Evolutionary conservation across 768 basidiomycete genomes (phyloP), one percentile per base, ranked within the genome.

Genomic region (Baorangia bicolor): DNA sequence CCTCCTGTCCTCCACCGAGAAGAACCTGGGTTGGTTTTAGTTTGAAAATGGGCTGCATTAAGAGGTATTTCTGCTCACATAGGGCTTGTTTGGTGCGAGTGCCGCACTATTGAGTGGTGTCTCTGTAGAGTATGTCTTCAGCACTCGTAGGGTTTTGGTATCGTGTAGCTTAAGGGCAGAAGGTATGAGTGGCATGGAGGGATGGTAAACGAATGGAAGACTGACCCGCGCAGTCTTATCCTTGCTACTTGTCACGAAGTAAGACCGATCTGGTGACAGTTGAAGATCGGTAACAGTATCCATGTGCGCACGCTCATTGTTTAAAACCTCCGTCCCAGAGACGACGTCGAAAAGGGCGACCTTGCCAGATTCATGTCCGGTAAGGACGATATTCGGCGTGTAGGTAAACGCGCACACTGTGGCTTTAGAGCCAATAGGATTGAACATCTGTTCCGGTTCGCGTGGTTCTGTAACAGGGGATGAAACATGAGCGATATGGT

Each of bases 361-460:
- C 69, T 96, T 98, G 18, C 97, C 97, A 40, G 92, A 93, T 75
- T 98, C 95, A 74, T 99, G 97, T 6, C 94, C 96, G 3, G 94
- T 96, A 56, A 98, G 77, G 71, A 99, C 87, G 59, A 88, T 72
- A 38, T 87, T 82, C 23, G 88, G 86, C 13, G 81, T 78, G 48
- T 87, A 82, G 5, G 92, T 89, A 73, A 97, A 98, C 5, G 92
- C 87, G 69, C 93, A 95, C 38, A 98, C 94, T 2, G 93, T 98
- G n/a, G 94, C 92, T 75, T 98, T 98, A 56, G 92, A 92, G 27
- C 94, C 95, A 56, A 92, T 78, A 13, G 94, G 91, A 71, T 89
- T 81, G 80, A 97, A 95, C 73, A 90, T 82, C 64, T 84, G 77
- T 16, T 78, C 64, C 0, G 94, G 93, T 58, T 92, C 89, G 67